phyloP scores from a whole-genome alignment of 1,284 basidiomycete genomes.

The Agroathelia rolfsii region DNA sequence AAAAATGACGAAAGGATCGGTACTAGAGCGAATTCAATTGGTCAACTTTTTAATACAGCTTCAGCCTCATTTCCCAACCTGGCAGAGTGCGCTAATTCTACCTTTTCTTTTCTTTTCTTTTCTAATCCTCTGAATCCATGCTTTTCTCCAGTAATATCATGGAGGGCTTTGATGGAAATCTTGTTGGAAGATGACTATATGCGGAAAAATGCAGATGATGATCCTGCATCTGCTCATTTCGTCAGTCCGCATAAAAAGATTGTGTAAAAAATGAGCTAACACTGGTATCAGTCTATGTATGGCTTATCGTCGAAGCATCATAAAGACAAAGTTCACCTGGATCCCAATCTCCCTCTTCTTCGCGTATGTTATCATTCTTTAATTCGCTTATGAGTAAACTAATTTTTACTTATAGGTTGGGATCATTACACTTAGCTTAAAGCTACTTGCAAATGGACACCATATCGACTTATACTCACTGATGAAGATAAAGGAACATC shows the following conservation, averaged over 20 bases:
- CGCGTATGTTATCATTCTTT: slow-evolving; percentile 26
- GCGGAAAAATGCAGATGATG: slow-evolving; percentile 28
- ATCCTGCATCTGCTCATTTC: slow-evolving; percentile 31
- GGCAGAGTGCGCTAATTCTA: slow-evolving; percentile 38
- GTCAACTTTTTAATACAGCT: slow-evolving; percentile 55
- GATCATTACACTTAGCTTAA: slow-evolving; percentile 44
- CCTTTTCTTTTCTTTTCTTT: slow-evolving; percentile 2
- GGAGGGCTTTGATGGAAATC: slow-evolving; percentile 48
- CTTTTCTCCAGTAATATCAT: slow-evolving; percentile 41
- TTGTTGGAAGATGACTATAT: slow-evolving; percentile 46
- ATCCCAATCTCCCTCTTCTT: slow-evolving; percentile 37
- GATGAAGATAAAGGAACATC: slow-evolving; percentile 50
- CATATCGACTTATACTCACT: slow-evolving; percentile 38
- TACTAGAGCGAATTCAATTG: slow-evolving; percentile 45
- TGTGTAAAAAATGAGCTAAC: slow-evolving; percentile 4
- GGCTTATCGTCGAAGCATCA: slow-evolving; percentile 36
- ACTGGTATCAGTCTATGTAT: slow-evolving; percentile 31
- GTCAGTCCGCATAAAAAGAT: slow-evolving; percentile 21
- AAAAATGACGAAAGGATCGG: slow-evolving; percentile 40
- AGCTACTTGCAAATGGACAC: slow-evolving; percentile 56
- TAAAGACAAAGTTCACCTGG: slow-evolving; percentile 16
- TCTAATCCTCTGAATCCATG: neutral
- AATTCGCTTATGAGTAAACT: neutral
- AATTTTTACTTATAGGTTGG: slow-evolving; percentile 30
- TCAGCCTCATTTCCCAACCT: slow-evolving; percentile 50